Base-by-base conservation (phyloP, 2,329 filamentous ascomycete genomes). In the Pyrenophora teres region DNA sequence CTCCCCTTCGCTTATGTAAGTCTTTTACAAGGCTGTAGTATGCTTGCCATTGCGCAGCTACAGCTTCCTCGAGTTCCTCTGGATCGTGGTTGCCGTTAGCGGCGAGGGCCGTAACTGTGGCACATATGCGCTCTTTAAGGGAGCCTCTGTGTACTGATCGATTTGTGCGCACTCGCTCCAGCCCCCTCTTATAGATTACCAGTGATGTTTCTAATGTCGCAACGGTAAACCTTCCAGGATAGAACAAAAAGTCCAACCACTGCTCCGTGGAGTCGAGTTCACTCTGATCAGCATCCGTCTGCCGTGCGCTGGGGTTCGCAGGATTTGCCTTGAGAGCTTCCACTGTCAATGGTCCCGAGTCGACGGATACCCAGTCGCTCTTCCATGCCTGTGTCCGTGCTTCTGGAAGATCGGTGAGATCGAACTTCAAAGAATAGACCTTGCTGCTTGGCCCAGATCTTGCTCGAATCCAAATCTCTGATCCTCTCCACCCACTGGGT, bases 1-100 rank as follows among this genome's bases (percentile, higher is more conserved):
- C 92, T 15, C 89, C 88, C 65, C 92, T 83, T 65, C 90, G 87
- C 65, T 89, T 92, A 69, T 97, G 92, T 35, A 99, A 78, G 69
- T 96, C 92, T 10, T 89, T 81, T 15, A 96, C 81, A 15, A 97
- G 81, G 27, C 92, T 86, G 77, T 92, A 96, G 73, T 96, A 96
- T 43, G 89, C 85, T 57, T 89, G 86, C 94, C 94, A 99, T 71
- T 96, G 92, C 9, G 83, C 81, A 67, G 94, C 88, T 46, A 88
- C 86, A 27, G 90, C 86, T 30, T 80, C 78, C 50, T 88, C 83
- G 69, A 92, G 94, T 50, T 87, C 82, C 19, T 88, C 85, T 62
- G 90, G 90, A 65, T 95, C 88, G 74, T 90, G 82, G 12, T 85
- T 85, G 12, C 84, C 81, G 25, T 78, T 76, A 0, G 83, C 80